Conservation (phyloP, 2,329 filamentous ascomycete species). For the Fusarium nurragi region DNA sequence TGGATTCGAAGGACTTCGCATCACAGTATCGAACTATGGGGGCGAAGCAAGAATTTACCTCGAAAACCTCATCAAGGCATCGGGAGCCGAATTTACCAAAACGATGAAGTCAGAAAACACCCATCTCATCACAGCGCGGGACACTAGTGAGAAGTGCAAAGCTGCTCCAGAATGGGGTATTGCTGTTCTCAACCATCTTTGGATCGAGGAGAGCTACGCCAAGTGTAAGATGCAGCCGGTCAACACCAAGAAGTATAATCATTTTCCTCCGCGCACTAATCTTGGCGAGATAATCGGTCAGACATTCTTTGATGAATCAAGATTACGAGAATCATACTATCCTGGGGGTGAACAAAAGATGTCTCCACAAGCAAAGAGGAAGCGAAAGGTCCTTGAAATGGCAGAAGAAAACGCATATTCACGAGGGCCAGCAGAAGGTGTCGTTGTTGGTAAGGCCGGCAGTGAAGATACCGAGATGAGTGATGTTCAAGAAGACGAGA, state of each 20-base stretch:
- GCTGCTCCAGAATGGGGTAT: slow-evolving; percentile 94
- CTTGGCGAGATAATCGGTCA: slow-evolving; percentile 92
- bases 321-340: slow-evolving; percentile 73
- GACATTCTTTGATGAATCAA: slow-evolving; percentile 76
- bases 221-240: slow-evolving; percentile 81
- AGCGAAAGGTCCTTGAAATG: slow-evolving; percentile 60
- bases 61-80: slow-evolving; percentile 86
- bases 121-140: slow-evolving; percentile 91
- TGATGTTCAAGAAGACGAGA: slow-evolving; percentile 55
- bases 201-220: slow-evolving; percentile 97
- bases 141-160: slow-evolving; percentile 89
- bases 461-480: slow-evolving; percentile 53
- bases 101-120: slow-evolving; percentile 96
- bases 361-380: slow-evolving; percentile 56
- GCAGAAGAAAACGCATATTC: slow-evolving; percentile 62
- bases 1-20: slow-evolving; percentile 78
- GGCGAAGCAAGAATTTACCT: slow-evolving; percentile 93
- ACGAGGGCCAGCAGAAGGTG: slow-evolving; percentile 58
- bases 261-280: slow-evolving; percentile 90
- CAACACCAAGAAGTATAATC: slow-evolving; percentile 78
- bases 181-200: slow-evolving; percentile 90
- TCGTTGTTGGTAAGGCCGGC: slow-evolving; percentile 54
- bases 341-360: slow-evolving; percentile 65
- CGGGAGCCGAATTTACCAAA: slow-evolving; percentile 90
- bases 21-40: slow-evolving; percentile 96